Base-by-base conservation (phyloP, 1,284 basidiomycete species). In the Thelephora terrestris region DNA sequence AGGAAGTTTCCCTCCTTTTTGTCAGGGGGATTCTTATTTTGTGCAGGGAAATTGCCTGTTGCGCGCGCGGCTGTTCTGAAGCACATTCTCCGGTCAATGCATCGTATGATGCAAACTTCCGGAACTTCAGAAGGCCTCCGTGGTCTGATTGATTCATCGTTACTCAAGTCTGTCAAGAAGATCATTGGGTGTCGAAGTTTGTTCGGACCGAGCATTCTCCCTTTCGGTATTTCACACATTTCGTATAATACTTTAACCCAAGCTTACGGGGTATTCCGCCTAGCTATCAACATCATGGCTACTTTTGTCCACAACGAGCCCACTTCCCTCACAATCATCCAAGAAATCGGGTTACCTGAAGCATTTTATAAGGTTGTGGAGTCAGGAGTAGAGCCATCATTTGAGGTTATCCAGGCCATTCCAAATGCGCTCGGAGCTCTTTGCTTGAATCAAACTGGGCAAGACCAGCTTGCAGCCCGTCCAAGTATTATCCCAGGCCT, bases 221-320 rank as follows among this genome's bases (percentile, higher is more conserved):
- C 91, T 1, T 72, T 91, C 38, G 84, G 89, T 90, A 64, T 46
- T 71, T 53, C 29, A 10, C 6, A 32, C 9, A 14, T 18, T 36
- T 47, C 12, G n/a, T n/a, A 6, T 42, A 6, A 20, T 6, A 2
- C 5, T 16, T 14, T 5, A 21, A 10, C n/a, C n/a, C 35, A 37
- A 42, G 18, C 17, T 42, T 21, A 25, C 16, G 10, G 39, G 12
- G 57, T 27, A 35, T 43, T 16, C 5, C 20, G 17, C 47, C 17
- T 59, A 89, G 91, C 91, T 1, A 91, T 97, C 72, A 95, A 95
- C 66, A 90, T 97, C 62, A 93, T 97, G 85, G 85, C 95, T 5
- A 94, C 93, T 0, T 98, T 99, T 64, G 85, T 99, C 16, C 95
- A 99, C 73, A 99, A 98, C 59, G 96, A 99, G 67, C 96, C 96